These are phyloP conservation scores for Cordyceps cateniannulata DNA, from an alignment of 2,329 filamentous ascomycete genomes.

Conservation along the genomic window DNA sequence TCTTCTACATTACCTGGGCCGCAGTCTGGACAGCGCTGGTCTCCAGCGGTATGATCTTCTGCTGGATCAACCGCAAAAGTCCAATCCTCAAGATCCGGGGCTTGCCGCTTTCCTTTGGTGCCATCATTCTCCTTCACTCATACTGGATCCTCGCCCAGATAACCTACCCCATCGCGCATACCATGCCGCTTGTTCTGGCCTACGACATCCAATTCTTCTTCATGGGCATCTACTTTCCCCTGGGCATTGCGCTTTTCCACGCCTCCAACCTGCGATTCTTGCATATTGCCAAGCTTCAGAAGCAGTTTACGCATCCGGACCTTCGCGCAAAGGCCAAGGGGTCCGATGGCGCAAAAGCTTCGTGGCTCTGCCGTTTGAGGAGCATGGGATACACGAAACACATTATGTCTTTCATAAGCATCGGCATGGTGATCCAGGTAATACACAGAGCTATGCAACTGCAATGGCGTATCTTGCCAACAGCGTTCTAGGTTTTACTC, in stretches of 20 bases:
- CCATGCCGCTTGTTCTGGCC: constrained; percentile 32
- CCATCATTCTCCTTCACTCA: constrained; percentile 30
- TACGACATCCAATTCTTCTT: constrained; percentile 51
- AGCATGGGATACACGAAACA: constrained; percentile 31
- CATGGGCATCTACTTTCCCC: constrained; percentile 52
- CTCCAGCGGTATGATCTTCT: constrained; percentile 29
- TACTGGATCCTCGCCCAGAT: constrained; percentile 37
- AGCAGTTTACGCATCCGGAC: constrained; percentile 27
- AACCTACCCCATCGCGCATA: constrained; percentile 34
- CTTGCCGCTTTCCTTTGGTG: constrained; percentile 27
- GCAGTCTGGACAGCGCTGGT: constrained; percentile 23
- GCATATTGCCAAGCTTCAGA: constrained; percentile 42
- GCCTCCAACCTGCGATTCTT: constrained; percentile 48
- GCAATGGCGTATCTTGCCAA: neutral
- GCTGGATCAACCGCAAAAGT: constrained; percentile 25
- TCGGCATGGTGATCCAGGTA: constrained; percentile 45
- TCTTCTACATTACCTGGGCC: constrained; percentile 24
- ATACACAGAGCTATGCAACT: neutral
- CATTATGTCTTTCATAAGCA: constrained; percentile 37
- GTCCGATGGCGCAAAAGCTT: constrained; percentile 24
- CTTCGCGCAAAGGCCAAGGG: constrained; percentile 13
- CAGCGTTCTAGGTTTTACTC: constrained; percentile 37
- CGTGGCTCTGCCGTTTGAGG: constrained; percentile 28
- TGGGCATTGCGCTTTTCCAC: constrained; percentile 53
- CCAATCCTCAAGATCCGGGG: constrained; percentile 34